Conservation (phyloP, 768 basidiomycete genomes). For the Auricularia heimuer region DNA sequence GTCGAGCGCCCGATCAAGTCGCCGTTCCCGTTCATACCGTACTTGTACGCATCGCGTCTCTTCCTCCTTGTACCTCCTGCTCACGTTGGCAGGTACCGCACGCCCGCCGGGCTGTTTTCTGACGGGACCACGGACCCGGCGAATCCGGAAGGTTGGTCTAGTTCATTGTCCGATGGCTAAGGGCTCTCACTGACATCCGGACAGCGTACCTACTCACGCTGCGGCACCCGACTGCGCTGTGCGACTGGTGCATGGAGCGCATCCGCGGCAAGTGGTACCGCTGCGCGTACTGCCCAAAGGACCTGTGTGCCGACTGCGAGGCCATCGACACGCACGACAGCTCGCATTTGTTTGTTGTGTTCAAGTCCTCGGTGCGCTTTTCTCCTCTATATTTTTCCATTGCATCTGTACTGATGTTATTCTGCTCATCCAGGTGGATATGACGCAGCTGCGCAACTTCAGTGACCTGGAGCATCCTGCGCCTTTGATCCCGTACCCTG, state of each 20-base stretch:
- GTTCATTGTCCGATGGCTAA: too few species aligned
- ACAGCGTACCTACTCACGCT: constrained; percentile 56
- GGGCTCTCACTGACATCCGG: neutral
- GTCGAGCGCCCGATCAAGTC: constrained; percentile 54
- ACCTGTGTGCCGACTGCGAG: constrained; percentile 82
- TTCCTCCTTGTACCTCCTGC: too few species aligned
- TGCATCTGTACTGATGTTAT: constrained; percentile 4
- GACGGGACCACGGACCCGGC: constrained; percentile 12
- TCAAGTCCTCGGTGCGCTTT: constrained; percentile 65
- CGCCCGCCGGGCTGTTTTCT: constrained; percentile 38
- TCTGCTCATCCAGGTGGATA: constrained; percentile 45
- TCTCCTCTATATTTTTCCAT: neutral
- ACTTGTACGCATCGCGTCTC: constrained; percentile 36
- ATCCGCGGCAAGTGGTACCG: constrained; percentile 88
- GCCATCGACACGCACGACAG: constrained; percentile 70
- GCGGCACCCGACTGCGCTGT: constrained; percentile 58
- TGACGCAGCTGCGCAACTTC: constrained; percentile 56
- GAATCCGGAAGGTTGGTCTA: constrained; percentile 49
- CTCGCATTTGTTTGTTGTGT: constrained; percentile 76
- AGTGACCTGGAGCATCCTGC: constrained; percentile 48
- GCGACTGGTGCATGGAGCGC: constrained; percentile 75
- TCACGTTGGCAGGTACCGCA: constrained; percentile 41
- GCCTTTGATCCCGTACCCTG: constrained; percentile 53
- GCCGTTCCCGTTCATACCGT: constrained; percentile 52
- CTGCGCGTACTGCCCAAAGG: constrained; percentile 79